Evolutionary conservation across 352 stramenopile genomes (phyloP), one percentile per base, ranked within the genome.

Genomic region (Globisporangium carolinianum): DNA sequence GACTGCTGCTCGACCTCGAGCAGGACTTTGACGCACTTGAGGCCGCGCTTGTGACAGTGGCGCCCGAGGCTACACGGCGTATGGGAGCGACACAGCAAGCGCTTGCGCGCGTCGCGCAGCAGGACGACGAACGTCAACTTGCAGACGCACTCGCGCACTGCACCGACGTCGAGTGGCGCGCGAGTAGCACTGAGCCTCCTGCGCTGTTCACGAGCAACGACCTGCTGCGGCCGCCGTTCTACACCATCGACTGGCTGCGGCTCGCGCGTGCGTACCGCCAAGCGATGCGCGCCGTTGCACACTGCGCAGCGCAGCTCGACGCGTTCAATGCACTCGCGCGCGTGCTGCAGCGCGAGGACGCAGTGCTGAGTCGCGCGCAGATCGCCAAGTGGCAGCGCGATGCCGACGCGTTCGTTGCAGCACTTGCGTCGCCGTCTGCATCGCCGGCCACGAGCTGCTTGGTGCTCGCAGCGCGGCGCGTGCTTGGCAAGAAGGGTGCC

Each of bases 261-360:
- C 57, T 91, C 43, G 72, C 60, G 0, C 71, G 70, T 18, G 80
- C 76, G 5, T 91, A 89, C 67, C 71, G 72, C 24, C 55, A 75
- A 8, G 68, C 57, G 24, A 51, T 86, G 51, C 62, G 62, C 42
- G 71, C 59, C 3, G 55, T 84, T 7, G 65, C 64, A 5, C 73
- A 82, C 37, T 71, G 82, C n/a, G 62, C 65, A 37, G 75, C 80
- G 17, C 79, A 77, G 59, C 68, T 91, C 37, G 78, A 91, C 17
- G 71, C 74, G 56, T 91, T 71, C 62, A 91, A 91, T 43, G 53
- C 69, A 0, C 57, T 89, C 4, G 78, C 71, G 14, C 65, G 58
- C 0, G 65, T 79, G 11, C 51, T 91, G 32, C 78, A 86, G 66
- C 72, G 59, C 45, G 37, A 66, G 0, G 69, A 83, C 9, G 73